phyloP scores from a whole-genome alignment of 2,329 filamentous ascomycete species.

The Colletotrichum lupini region DNA sequence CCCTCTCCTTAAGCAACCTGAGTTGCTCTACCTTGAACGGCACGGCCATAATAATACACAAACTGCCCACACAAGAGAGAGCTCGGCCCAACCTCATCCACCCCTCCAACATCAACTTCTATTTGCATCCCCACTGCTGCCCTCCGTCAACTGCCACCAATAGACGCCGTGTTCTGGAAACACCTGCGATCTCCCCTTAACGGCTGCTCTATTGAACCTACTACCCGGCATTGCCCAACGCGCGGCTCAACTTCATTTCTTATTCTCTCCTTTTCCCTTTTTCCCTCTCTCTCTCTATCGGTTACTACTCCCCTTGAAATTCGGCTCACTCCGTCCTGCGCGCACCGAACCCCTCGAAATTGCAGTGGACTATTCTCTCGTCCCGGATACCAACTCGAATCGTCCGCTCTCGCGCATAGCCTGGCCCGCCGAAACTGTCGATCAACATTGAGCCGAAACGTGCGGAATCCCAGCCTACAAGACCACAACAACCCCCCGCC shows the following conservation, averaged over 20 bases:
- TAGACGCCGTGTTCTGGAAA: conserved; percentile 36
- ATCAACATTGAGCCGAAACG: conserved; percentile 52
- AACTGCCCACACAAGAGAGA: background rate
- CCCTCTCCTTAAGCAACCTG: conserved; percentile 19
- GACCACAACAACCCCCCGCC: conserved; percentile 3
- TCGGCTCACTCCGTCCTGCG: background rate
- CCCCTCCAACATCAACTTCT: background rate
- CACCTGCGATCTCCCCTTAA: conserved; percentile 35
- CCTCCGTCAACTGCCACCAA: conserved; percentile 25
- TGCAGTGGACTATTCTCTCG: conserved; percentile 31
- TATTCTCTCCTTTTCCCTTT: conserved; percentile 11
- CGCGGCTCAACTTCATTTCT: conserved; percentile 2
- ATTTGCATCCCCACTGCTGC: background rate
- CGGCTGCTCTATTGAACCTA: conserved; percentile 12
- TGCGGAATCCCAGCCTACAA: conserved; percentile 28
- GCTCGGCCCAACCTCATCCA: background rate
- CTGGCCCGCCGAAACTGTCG: conserved; percentile 50
- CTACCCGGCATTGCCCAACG: conserved; percentile 13
- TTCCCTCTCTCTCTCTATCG: background rate
- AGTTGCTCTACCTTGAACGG: background rate
- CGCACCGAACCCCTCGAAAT: conserved; percentile 29
- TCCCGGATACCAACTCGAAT: conserved; percentile 17
- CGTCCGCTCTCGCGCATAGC: conserved; percentile 34
- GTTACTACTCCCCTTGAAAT: background rate
- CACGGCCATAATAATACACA: background rate